Conservation (phyloP, 441 rosid species). For the Metrosideros polymorpha region DNA sequence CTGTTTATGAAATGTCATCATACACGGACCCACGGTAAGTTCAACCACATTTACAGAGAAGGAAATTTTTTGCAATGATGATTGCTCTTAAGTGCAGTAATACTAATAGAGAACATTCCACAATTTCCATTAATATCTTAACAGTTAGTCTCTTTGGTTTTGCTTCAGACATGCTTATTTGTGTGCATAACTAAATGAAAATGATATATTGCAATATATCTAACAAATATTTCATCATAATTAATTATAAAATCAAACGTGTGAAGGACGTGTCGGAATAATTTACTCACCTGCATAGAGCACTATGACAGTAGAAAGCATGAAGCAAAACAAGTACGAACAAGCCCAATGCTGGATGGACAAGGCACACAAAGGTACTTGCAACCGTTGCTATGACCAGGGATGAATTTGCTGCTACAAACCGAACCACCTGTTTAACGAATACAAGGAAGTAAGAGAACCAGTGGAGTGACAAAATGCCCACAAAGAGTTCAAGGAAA, state of each 20-base stretch:
- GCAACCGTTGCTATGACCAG: slow-evolving; percentile 46
- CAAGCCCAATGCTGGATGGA: slow-evolving; percentile 93
- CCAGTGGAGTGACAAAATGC: slow-evolving; percentile 4
- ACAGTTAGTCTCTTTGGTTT: neutral
- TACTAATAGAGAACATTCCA: neutral
- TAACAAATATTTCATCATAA: neutral
- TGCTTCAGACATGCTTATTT: neutral
- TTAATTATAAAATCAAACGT: neutral
- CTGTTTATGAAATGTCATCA: neutral
- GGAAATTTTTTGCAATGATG: neutral
- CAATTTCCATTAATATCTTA: neutral
- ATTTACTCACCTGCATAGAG: slow-evolving; percentile 64
- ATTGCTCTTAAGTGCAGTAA: neutral
- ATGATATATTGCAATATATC: neutral
- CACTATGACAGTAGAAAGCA: slow-evolving; percentile 64
- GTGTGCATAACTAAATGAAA: neutral
- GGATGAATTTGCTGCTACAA: slow-evolving; percentile 51
- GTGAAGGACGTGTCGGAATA: neutral
- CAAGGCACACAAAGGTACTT: slow-evolving; percentile 52
- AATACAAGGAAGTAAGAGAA: slow-evolving; percentile 6
- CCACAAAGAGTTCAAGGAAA: neutral
- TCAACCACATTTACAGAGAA: neutral
- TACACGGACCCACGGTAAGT: neutral
- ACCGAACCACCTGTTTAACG: slow-evolving; percentile 60
- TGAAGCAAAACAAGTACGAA: slow-evolving; percentile 53